phyloP scores from a whole-genome alignment of 805 yeast species.

The Cyberlindnera maritima region DNA sequence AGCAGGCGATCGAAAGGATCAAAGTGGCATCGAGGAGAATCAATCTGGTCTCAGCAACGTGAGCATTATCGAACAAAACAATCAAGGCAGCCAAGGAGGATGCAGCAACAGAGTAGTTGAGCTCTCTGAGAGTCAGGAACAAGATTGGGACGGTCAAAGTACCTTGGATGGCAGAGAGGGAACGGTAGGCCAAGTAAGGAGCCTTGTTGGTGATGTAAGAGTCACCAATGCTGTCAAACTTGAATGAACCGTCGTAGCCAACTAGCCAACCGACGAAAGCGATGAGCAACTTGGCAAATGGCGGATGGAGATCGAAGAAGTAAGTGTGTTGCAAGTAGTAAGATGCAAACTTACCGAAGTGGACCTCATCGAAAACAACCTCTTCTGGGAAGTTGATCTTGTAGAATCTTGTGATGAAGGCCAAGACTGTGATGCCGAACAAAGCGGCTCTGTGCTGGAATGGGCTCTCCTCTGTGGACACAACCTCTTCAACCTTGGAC shows the following conservation, averaged over 20 bases:
- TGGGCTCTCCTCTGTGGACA: neutral
- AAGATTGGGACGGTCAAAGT: constrained; percentile 78
- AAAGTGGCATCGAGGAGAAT: constrained; percentile 90
- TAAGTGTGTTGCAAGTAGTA: constrained; percentile 86
- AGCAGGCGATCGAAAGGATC: constrained; percentile 75
- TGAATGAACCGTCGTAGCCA: constrained; percentile 90
- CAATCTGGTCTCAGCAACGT: constrained; percentile 84
- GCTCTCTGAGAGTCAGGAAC: constrained; percentile 81
- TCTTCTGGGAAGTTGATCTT: constrained; percentile 62
- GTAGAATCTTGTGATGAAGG: constrained; percentile 65
- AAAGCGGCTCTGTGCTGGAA: constrained; percentile 44
- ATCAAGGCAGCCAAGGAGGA: constrained; percentile 73
- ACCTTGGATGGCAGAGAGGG: constrained; percentile 78
- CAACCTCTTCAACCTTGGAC: neutral
- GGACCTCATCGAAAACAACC: constrained; percentile 86
- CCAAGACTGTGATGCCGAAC: constrained; percentile 57
- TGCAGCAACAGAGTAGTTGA: constrained; percentile 75
- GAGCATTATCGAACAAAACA: constrained; percentile 87
- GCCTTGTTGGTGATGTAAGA: constrained; percentile 73
- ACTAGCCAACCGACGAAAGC: constrained; percentile 86
- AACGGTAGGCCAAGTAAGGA: constrained; percentile 82
- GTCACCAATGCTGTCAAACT: constrained; percentile 87
- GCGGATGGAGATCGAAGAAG: constrained; percentile 97
- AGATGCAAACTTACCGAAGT: constrained; percentile 82
- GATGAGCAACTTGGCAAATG: constrained; percentile 90